Evolutionary conservation across 306 rosid genomes (phyloP), one percentile per base, ranked within the genome.

Genomic region (Echinosophora koreensis): DNA sequence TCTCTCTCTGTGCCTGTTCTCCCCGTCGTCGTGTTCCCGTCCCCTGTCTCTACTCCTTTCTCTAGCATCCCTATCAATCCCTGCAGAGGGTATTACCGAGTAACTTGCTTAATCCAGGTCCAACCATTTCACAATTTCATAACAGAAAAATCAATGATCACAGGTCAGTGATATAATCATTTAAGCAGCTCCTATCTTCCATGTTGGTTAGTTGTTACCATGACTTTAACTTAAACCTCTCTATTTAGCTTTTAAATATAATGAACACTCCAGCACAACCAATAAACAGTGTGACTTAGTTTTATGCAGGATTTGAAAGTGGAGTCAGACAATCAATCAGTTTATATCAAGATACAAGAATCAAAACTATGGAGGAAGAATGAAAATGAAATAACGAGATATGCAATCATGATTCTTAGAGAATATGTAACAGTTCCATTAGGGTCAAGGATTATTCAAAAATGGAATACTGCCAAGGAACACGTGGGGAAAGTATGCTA

Each of bases 21-120:
- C 91, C 42, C 92, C 85, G 65, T 89, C 92, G 47, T 82, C 84
- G 7, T 84, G 86, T 5, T 90, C 97, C 81, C 97, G 89, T 77
- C 88, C 97, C 72, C 95, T 86, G 78, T 86, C 98, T 81, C 93
- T 85, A 72, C 94, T 81, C 84, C 90, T 93, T 81, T 92, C 97
- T 85, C 91, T 83, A 56, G 88, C 82, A 83, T 92, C 98, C 81
- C 79, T 87, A 50, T 90, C 97, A 54, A 88, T 90, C 77, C 96
- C 99, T 95, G 97, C 35, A 74, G 87, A 46, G 42, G 65, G 49
- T 64, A 66, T 73, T 38, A 59, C 47, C 74, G 5, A 63, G 39
- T 44, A 37, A 73, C 59, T 50, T 60, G 52, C 32, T 72, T 61
- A 80, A 7, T 27, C 41, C 79, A 17, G 30, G 47, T 39, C 63